phyloP scores from a whole-genome alignment of 106 monocot genomes.

The Dendrobium huoshanense region DNA sequence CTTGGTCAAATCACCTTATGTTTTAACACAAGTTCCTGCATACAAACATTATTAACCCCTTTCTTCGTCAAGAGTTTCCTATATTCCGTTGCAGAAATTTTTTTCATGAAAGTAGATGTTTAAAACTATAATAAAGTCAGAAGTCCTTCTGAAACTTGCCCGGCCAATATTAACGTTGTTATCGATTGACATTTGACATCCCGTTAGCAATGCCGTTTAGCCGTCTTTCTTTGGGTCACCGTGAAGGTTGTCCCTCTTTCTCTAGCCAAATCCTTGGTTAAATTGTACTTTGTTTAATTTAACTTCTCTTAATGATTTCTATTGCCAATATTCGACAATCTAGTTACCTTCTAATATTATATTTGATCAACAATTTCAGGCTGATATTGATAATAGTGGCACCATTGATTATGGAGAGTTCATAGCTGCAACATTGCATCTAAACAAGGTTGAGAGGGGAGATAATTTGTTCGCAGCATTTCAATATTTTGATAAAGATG shows the following conservation, averaged over 20 bases:
- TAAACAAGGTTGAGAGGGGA: slow-evolving; percentile 62
- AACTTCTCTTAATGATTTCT: neutral
- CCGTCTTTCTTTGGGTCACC: too few species aligned
- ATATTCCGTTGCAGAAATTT: too few species aligned
- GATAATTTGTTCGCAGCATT: slow-evolving; percentile 69
- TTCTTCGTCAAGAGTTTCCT: too few species aligned
- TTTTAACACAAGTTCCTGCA: too few species aligned
- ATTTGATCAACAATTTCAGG: slow-evolving; percentile 28
- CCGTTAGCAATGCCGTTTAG: too few species aligned
- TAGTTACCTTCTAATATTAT: neutral
- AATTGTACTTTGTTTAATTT: neutral
- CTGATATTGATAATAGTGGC: slow-evolving; percentile 74
- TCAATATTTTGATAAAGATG: slow-evolving; percentile 80
- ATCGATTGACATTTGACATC: too few species aligned
- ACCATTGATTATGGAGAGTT: slow-evolving; percentile 74
- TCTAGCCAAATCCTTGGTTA: neutral
- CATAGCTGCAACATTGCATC: slow-evolving; percentile 64
- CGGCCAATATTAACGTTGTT: too few species aligned
- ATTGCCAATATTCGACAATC: neutral
- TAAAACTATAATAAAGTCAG: too few species aligned
- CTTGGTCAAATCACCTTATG: too few species aligned
- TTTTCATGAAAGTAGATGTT: too few species aligned
- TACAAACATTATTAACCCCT: too few species aligned
- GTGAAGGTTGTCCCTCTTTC: neutral
- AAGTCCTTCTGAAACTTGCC: too few species aligned